A percentile compares a stretch with the other conserved stretches of the same genome.
Evolutionary conservation across 2,329 filamentous ascomycete genomes (phyloP).

Genomic region (Didymellaceae sp.): DNA sequence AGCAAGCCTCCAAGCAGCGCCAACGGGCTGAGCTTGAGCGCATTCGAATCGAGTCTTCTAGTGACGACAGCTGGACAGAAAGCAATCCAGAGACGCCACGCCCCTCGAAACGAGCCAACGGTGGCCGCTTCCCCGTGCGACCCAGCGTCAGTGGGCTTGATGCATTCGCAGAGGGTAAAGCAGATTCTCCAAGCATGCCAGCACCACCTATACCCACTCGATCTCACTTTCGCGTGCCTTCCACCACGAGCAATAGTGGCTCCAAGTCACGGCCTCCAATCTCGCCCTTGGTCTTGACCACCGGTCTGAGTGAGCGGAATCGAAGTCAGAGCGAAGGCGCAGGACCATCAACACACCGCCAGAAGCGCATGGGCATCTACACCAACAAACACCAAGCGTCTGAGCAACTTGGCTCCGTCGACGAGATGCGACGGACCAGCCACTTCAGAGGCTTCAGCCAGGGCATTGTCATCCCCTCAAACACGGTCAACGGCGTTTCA

Average conservation of each 20-base stretch:
- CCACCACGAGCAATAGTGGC: constrained; percentile 65
- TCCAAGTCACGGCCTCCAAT: constrained; percentile 72
- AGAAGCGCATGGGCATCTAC: constrained; percentile 67
- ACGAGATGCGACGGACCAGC: constrained; percentile 59
- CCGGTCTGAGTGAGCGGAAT: constrained; percentile 68
- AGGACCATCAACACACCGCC: constrained; percentile 57
- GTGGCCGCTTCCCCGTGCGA: constrained; percentile 67
- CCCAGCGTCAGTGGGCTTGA: constrained; percentile 73
- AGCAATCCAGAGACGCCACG: constrained; percentile 78
- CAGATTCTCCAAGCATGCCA: constrained; percentile 34
- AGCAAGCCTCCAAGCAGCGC: constrained; percentile 48
- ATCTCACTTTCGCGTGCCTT: constrained; percentile 80
- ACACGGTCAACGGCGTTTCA: constrained; percentile 36
- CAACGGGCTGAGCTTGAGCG: constrained; percentile 42
- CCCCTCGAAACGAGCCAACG: constrained; percentile 63
- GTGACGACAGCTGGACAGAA: constrained; percentile 63
- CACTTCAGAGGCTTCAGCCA: constrained; percentile 65
- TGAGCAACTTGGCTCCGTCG: constrained; percentile 58
- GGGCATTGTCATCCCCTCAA: constrained; percentile 55
- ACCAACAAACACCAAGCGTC: constrained; percentile 59
- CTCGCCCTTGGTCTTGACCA: constrained; percentile 74
- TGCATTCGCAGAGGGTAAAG: constrained; percentile 54
- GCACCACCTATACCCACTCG: constrained; percentile 79
- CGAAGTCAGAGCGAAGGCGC: constrained; percentile 69
- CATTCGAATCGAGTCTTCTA: constrained; percentile 53